Base-by-base conservation (phyloP, 2,329 filamentous ascomycete species). In the Monosporascus sp. region DNA sequence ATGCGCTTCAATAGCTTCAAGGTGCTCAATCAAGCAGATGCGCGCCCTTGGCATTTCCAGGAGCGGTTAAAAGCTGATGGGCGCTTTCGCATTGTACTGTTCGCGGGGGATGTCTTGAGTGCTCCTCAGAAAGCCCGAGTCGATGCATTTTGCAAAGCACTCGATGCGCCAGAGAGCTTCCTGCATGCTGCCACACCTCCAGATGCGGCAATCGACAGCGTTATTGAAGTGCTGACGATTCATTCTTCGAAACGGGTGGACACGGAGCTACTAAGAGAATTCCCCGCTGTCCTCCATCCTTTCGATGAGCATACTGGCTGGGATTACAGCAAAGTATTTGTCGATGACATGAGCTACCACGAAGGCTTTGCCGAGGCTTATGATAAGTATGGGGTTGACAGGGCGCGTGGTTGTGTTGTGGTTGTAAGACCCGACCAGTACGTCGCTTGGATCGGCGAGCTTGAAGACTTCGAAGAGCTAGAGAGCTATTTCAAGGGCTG, bases 401-500 rank as follows among this genome's bases (percentile, higher is more conserved):
- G 61, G 36, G 71, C 79, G 54, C 67, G 69, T 20, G 86, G 86
- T 0, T 84, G 81, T 59, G 72, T 84, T 7, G 78, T 87, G 1
- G 71, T 85, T 2, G 72, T 83, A 2, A 69, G 87, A 49, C 87
- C 87, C 2, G 87, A 90, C 69, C 84, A 87, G 65, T 83, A 90
- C 64, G 79, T 90, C 26, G 76, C 69, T 2, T 72, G 69, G 61
- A 59, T 76, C 2, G 69, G 70, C 1, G 65, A 70, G 17, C 56
- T 76, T 20, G 69, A 73, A 22, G 69, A 71, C 34, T 69, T 72
- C 37, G 66, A 62, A 2, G 61, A 62, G 3, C 38, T 74, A 36
- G 62, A 68, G 53, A 51, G 56, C n/a, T 73, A 73, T 49, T 73
- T 74, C 48, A 60, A 64, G 19, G 61, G 61, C 1, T 67, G 62